Evolutionary conservation across 2,329 filamentous ascomycete species (phyloP).

Genomic region (Venturia oleaginea): DNA sequence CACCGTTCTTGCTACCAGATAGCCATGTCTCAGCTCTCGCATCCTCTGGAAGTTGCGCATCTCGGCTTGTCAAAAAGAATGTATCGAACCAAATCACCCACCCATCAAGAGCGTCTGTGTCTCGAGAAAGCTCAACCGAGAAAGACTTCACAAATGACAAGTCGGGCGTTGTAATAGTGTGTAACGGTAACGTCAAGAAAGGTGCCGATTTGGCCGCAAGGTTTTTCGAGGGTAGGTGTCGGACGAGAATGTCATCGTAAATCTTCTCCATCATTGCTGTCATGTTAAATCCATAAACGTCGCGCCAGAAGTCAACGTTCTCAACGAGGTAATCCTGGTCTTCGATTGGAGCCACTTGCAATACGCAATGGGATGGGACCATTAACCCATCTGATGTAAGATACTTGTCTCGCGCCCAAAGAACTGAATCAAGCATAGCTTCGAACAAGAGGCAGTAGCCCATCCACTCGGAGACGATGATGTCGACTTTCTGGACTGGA

Average conservation of each 20-base stretch:
- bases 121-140: constrained; percentile 49
- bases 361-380: constrained; percentile 74
- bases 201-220: constrained; percentile 52
- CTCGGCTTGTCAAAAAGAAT: constrained; percentile 64
- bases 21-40: constrained; percentile 55
- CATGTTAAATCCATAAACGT: constrained; percentile 95
- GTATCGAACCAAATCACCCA: constrained; percentile 92
- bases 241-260: constrained; percentile 54
- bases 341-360: constrained; percentile 72
- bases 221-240: constrained; percentile 31
- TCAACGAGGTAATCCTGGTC: constrained; percentile 71
- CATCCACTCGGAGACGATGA: constrained; percentile 98
- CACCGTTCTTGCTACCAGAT: constrained; percentile 40
- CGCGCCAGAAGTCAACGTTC: constrained; percentile 75
- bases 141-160: constrained; percentile 67
- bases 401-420: constrained; percentile 81
- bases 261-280: constrained; percentile 77
- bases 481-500: constrained; percentile 71
- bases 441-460: constrained; percentile 90
- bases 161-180: constrained; percentile 61
- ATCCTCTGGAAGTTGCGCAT: constrained; percentile 38
- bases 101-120: constrained; percentile 67
- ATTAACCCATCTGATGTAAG: constrained; percentile 71
- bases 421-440: constrained; percentile 88
- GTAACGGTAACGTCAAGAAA: constrained; percentile 69